These are phyloP conservation scores for Claviceps africana DNA, from an alignment of 2,329 filamentous ascomycete species.

Conservation along the genomic window DNA sequence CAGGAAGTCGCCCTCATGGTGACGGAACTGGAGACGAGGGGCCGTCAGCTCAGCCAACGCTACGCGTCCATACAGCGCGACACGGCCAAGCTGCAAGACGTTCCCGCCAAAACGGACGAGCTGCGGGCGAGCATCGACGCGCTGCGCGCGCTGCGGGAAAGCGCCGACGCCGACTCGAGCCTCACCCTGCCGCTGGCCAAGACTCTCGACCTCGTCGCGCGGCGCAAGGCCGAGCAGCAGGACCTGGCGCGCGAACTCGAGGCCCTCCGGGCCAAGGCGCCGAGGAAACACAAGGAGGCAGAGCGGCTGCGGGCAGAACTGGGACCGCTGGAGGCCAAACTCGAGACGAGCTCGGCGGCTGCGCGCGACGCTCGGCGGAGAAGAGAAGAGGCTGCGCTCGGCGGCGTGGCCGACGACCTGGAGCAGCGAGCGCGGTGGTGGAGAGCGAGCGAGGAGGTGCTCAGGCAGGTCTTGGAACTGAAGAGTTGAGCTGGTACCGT, in stretches of 20 bases:
- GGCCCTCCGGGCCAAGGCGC: conserved; percentile 45
- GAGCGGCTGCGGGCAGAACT: conserved; percentile 56
- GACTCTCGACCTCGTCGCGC: conserved; percentile 39
- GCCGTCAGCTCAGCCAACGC: conserved; percentile 40
- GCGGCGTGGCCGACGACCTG: conserved; percentile 56
- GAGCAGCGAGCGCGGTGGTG: conserved; percentile 67
- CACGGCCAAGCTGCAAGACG: conserved; percentile 31
- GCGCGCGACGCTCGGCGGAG: conserved; percentile 57
- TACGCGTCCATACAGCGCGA: conserved; percentile 38
- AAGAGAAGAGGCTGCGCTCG: conserved; percentile 51
- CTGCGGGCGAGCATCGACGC: conserved; percentile 34
- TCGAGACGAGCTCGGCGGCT: conserved; percentile 48
- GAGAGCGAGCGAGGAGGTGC: conserved; percentile 48
- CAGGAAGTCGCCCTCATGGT: conserved; percentile 62
- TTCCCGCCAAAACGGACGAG: conserved; percentile 35
- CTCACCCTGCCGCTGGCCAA: conserved; percentile 43
- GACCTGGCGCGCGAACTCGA: conserved; percentile 52
- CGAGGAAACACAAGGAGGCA: conserved; percentile 51
- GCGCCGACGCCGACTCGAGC: conserved; percentile 23
- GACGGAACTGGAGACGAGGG: conserved; percentile 52
- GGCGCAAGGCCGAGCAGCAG: conserved; percentile 34
- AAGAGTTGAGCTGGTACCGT: conserved; percentile 14
- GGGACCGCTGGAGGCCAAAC: conserved; percentile 51
- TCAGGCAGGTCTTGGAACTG: conserved; percentile 50
- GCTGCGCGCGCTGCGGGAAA: conserved; percentile 28